Percentiles rank a stretch among this genome's conserved stretches.
Conservation (phyloP, 1,139 yeast genomes). For the Candida anutae region DNA sequence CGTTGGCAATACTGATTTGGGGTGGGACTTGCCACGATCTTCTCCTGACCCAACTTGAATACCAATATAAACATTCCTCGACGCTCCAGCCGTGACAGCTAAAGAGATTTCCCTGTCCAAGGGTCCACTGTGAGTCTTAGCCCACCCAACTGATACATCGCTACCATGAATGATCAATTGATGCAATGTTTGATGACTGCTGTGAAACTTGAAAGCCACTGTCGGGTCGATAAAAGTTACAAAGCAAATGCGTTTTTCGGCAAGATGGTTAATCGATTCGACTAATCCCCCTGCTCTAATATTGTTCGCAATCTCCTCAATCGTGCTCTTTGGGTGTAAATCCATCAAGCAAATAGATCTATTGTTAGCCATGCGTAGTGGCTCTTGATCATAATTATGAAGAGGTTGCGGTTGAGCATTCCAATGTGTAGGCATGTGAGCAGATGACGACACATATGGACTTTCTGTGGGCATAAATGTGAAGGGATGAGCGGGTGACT, state of each 20-base stretch:
- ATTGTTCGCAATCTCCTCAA: constrained; percentile 44
- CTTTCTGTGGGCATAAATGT: too few species aligned
- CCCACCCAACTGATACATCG: constrained; percentile 42
- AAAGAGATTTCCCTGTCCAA: constrained; percentile 29
- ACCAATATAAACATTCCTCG: constrained; percentile 42
- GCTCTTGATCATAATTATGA: too few species aligned
- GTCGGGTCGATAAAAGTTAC: constrained; percentile 38
- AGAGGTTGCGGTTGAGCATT: too few species aligned
- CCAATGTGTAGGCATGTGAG: constrained; percentile 10
- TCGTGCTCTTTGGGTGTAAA: constrained; percentile 35
- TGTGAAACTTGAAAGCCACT: constrained; percentile 33
- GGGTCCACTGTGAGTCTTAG: constrained; percentile 38
- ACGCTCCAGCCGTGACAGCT: constrained; percentile 44
- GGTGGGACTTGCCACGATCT: constrained; percentile 1
- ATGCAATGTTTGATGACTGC: constrained; percentile 39
- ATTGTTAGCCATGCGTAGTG: too few species aligned
- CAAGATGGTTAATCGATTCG: constrained; percentile 30
- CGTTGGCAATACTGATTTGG: constrained; percentile 17
- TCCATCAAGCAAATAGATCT: constrained; percentile 40
- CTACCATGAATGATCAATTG: constrained; percentile 40
- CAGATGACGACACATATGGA: neutral
- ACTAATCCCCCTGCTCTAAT: constrained; percentile 44
- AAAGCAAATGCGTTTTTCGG: constrained; percentile 34
- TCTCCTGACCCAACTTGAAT: constrained; percentile 12
- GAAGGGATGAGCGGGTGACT: too few species aligned